These are phyloP conservation scores for Irpex rosettiformis DNA, from an alignment of 1,284 basidiomycete genomes.

Conservation along the genomic window DNA sequence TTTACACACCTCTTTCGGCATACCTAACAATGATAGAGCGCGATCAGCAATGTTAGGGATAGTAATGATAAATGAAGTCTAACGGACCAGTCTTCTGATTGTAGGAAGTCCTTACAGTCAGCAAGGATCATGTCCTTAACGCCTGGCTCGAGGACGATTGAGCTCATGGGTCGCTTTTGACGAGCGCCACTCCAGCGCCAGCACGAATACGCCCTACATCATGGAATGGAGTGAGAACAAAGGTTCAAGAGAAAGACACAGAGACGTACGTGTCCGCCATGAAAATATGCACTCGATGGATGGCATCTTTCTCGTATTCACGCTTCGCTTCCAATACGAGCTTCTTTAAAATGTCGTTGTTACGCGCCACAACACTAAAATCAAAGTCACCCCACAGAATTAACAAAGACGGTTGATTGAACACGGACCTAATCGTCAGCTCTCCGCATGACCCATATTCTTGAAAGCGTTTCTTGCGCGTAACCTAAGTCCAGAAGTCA, in stretches of 20 bases:
- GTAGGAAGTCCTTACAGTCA: constrained; percentile 81
- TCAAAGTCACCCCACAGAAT: constrained; percentile 9
- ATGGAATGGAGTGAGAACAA: constrained; percentile 6
- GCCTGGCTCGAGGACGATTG: constrained; percentile 79
- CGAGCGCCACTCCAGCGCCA: constrained; percentile 86
- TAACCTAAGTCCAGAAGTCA: constrained; percentile 51
- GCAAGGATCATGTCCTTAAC: constrained; percentile 85
- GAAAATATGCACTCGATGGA: constrained; percentile 83
- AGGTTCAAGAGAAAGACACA: constrained; percentile 11
- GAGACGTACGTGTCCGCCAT: constrained; percentile 70
- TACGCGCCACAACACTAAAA: constrained; percentile 75
- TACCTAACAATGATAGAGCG: constrained; percentile 48
- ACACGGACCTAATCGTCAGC: constrained; percentile 71
- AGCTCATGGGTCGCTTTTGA: constrained; percentile 83
- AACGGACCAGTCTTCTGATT: constrained; percentile 77
- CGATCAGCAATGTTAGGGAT: constrained; percentile 3
- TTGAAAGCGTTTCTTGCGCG: constrained; percentile 69
- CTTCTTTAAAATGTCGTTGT: constrained; percentile 80
- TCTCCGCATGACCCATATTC: constrained; percentile 66
- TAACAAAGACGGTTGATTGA: constrained; percentile 18
- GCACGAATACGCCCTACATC: constrained; percentile 57
- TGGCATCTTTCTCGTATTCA: constrained; percentile 84
- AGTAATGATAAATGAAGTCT: not conserved
- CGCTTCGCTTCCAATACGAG: constrained; percentile 80
- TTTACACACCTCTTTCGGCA: constrained; percentile 65